Base-by-base conservation (phyloP, 768 basidiomycete species). In the Tricholoma saponaceum region DNA sequence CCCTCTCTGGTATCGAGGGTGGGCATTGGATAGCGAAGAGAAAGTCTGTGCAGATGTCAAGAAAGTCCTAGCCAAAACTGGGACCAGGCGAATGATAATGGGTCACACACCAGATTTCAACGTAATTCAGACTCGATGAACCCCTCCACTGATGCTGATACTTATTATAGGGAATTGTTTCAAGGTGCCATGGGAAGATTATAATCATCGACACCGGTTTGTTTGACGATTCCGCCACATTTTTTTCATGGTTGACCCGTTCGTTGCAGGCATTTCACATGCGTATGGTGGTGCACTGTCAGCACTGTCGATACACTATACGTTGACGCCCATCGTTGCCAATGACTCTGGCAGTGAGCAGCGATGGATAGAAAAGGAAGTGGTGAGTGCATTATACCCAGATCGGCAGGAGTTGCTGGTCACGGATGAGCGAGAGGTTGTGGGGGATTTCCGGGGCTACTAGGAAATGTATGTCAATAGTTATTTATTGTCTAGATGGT, bases 261-360 rank as follows among this genome's bases (percentile, higher is more conserved):
- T 10, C 44, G 26, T 5, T 43, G 32, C 60, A 89, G 90, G 93
- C n/a, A 95, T 96, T 51, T 95, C 93, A 4, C 91, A 90, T 68
- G 95, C 95, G 1, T 98, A 97, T 64, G 95, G 92, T n/a, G 96
- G 96, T 12, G 86, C 83, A 0, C 77, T 97, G 5, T 95, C 95
- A 1, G 93, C 95, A 3, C 74, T 98, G 10, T 91, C 90, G 13
- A 87, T 98, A 56, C 79, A 88, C 33, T 96, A 98, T 73, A 87
- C 84, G 2, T 80, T 97, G 23, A 83, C 83, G 8, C 92, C 92
- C 2, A 68, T 83, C 51, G 63, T 26, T 22, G 73, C 70, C n/a
- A 62, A 70, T 22, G 71, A 67, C 13, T 60, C 63, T 4, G 62
- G 46, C 5, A 52, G 61, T 10, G 69, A 74, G 37, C 70, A 75